Conservation (phyloP, 2,329 filamentous ascomycete genomes). For the Sarocladium strictum region DNA sequence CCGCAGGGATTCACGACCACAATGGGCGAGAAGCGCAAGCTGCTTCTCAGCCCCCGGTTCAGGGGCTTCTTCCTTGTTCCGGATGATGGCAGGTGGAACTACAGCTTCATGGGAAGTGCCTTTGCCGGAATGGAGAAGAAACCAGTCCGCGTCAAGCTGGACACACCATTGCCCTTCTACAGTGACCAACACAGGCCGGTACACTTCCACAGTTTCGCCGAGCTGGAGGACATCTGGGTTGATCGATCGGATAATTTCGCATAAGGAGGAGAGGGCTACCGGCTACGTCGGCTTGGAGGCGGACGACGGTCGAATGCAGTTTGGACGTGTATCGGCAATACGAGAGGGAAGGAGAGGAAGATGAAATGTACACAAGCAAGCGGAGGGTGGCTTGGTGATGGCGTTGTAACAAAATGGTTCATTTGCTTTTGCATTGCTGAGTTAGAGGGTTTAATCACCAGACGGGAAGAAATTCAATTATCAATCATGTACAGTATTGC, state of each 20-base stretch:
- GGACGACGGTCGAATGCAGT: background rate
- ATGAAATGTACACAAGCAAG: constrained; percentile 5
- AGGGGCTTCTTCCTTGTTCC: constrained; percentile 95
- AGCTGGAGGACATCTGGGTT: constrained; percentile 95
- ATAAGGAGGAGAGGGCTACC: constrained; percentile 35
- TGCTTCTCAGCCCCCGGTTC: constrained; percentile 88
- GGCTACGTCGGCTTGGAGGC: background rate
- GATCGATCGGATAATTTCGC: constrained; percentile 92
- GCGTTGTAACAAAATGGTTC: constrained; percentile 6
- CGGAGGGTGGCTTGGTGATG: background rate
- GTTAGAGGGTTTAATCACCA: background rate
- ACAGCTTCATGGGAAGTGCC: constrained; percentile 91
- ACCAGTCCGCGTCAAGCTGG: constrained; percentile 84
- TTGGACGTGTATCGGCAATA: background rate
- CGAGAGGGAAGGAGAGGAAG: background rate
- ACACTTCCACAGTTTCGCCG: constrained; percentile 96
- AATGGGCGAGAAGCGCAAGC: constrained; percentile 93
- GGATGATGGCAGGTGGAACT: constrained; percentile 89
- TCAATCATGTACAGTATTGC: constrained; percentile 1
- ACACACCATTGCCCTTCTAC: constrained; percentile 87
- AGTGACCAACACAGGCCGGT: constrained; percentile 85
- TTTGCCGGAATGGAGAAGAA: constrained; percentile 90
- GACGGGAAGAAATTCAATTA: background rate
- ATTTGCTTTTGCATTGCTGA: background rate
- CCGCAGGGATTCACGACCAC: constrained; percentile 86